Percentiles rank a stretch among this genome's conserved stretches.
Conservation (phyloP, 495 filamentous ascomycete species). For the Cetradonia linearis region DNA sequence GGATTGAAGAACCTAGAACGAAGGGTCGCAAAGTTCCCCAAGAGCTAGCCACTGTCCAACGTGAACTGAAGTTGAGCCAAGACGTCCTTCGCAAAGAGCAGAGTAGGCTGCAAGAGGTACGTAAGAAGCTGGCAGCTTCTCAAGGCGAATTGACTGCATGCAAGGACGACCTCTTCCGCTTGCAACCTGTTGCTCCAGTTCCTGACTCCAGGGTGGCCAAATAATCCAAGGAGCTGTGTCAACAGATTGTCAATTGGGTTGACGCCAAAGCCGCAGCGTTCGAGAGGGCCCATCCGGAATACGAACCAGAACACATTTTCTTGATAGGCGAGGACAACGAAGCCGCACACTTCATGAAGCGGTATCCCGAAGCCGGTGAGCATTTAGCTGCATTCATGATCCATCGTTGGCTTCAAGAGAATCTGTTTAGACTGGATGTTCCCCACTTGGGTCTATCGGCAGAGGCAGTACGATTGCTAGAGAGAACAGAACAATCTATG, state of each 20-base stretch:
- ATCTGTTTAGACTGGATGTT: slow-evolving; percentile 1
- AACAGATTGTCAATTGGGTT: slow-evolving; percentile 15
- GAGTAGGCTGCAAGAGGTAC: background rate
- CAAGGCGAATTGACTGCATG: slow-evolving; percentile 10
- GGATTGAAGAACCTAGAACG: too few species aligned
- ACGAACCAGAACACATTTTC: background rate
- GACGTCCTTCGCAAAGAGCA: background rate
- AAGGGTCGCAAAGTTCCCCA: too few species aligned
- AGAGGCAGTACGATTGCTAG: background rate
- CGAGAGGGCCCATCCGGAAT: background rate
- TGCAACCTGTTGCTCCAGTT: slow-evolving; percentile 12
- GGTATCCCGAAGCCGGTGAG: slow-evolving; percentile 6
- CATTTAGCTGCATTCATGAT: slow-evolving; percentile 3
- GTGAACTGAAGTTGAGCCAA: background rate
- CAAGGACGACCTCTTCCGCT: slow-evolving; percentile 20
- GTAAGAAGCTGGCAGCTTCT: background rate
- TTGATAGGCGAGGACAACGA: background rate
- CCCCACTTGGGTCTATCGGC: slow-evolving; percentile 1
- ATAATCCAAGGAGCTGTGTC: slow-evolving; percentile 2
- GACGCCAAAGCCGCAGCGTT: background rate
- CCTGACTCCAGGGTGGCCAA: slow-evolving; percentile 8
- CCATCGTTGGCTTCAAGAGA: slow-evolving; percentile 3
- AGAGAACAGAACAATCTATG: slow-evolving; percentile 12
- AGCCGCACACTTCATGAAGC: background rate
- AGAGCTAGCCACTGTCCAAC: background rate